phyloP scores from a whole-genome alignment of 2,329 filamentous ascomycete species.

The Fusarium chuoi region DNA sequence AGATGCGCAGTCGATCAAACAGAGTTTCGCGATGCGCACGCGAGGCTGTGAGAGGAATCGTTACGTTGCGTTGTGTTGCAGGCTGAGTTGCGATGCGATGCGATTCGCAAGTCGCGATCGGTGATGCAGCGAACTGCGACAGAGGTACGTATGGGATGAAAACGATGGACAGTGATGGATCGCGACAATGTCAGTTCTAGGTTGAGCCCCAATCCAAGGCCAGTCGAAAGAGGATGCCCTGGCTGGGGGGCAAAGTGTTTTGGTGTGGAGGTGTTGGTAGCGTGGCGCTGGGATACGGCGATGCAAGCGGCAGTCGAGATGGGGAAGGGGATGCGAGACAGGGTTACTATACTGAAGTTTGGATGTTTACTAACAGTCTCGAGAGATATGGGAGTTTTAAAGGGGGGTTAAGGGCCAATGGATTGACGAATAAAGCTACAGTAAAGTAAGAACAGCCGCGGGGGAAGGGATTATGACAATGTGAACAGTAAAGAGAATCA shows the following conservation, averaged over 20 bases:
- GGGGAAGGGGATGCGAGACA: conserved; percentile 22
- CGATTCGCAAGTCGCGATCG: conserved; percentile 38
- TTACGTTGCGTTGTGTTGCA: neutral
- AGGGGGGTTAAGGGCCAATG: conserved; percentile 13
- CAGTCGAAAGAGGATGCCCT: conserved; percentile 33
- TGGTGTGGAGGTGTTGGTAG: conserved; percentile 41
- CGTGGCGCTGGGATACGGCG: conserved; percentile 41
- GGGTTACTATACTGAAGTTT: conserved; percentile 14
- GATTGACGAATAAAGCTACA: neutral
- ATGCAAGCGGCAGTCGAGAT: conserved; percentile 40
- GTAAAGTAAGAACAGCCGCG: neutral
- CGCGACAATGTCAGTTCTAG: conserved; percentile 32
- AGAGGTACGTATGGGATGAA: conserved; percentile 4
- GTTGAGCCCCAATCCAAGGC: conserved; percentile 26
- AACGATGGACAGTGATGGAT: conserved; percentile 23
- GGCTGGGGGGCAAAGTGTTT: conserved; percentile 38
- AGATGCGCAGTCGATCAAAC: conserved; percentile 36
- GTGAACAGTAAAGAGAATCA: conserved; percentile 8
- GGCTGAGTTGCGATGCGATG: conserved; percentile 22
- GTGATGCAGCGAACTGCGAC: conserved; percentile 35
- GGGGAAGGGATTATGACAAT: conserved; percentile 20
- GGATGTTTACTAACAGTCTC: neutral
- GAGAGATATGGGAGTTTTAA: neutral
- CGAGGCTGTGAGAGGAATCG: conserved; percentile 33
- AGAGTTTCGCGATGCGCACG: conserved; percentile 43